These are phyloP conservation scores for Schizosaccharomyces cryophilus DNA, from an alignment of 805 yeast species.

Conservation along the genomic window DNA sequence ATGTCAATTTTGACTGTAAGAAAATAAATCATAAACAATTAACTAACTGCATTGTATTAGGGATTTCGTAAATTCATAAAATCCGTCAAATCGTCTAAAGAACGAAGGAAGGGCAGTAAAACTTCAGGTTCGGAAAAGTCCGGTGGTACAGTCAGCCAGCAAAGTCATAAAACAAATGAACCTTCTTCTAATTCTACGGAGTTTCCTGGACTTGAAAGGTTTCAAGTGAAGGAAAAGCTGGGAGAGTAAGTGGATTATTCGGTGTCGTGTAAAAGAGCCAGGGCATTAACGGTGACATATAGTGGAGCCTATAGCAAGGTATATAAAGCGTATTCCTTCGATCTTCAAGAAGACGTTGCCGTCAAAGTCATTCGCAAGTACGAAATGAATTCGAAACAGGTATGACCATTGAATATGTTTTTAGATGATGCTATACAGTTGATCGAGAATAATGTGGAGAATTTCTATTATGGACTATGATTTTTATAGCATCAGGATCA, in stretches of 20 bases:
- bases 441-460: too few relatives aligned
- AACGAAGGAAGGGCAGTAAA: neutral
- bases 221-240: conserved; percentile 18
- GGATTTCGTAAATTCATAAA: neutral
- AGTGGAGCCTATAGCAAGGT: conserved; percentile 76
- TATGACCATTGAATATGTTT: neutral
- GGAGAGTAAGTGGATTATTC: conserved; percentile 15
- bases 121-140: neutral
- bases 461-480: too few relatives aligned
- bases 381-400: neutral
- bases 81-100: neutral
- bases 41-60: neutral
- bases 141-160: conserved; percentile 10
- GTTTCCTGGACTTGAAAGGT: conserved; percentile 19
- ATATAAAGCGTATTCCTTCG: conserved; percentile 36
- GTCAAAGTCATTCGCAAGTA: conserved; percentile 47
- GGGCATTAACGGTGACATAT: neutral
- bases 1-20: too few relatives aligned
- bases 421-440: too few relatives aligned
- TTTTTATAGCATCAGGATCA: too few relatives aligned
- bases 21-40: too few relatives aligned
- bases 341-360: conserved; percentile 31
- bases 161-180: conserved; percentile 19
- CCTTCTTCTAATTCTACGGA: conserved; percentile 13
- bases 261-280: neutral